phyloP scores from a whole-genome alignment of 2,329 filamentous ascomycete species.

The Penicillium sp. region DNA sequence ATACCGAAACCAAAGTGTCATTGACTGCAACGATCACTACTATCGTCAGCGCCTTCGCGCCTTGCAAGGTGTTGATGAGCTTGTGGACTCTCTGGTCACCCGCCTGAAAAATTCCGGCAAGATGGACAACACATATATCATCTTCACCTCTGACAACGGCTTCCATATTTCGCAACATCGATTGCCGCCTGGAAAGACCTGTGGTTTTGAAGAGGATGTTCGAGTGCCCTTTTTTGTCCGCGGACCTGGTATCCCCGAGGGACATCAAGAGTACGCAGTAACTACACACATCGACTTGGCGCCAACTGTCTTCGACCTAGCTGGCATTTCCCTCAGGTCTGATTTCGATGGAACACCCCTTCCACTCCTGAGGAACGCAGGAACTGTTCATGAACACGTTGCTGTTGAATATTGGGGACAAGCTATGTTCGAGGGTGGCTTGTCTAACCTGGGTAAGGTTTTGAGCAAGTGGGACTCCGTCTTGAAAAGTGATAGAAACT shows the following conservation, averaged over 20 bases:
- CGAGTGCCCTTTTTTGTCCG: slow-evolving; percentile 59
- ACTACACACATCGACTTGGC: slow-evolving; percentile 64
- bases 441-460: too few species aligned
- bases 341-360: too few species aligned
- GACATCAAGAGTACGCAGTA: slow-evolving; percentile 45
- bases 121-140: slow-evolving; percentile 9
- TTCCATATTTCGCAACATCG: slow-evolving; percentile 61
- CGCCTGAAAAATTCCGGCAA: background rate
- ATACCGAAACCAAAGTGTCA: background rate
- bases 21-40: slow-evolving; percentile 6
- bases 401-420: slow-evolving; percentile 58
- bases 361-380: too few species aligned
- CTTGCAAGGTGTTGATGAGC: slow-evolving; percentile 12
- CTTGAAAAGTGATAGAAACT: too few species aligned
- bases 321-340: too few species aligned
- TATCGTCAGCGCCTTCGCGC: slow-evolving; percentile 7
- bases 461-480: too few species aligned
- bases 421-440: slow-evolving; percentile 24
- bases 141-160: slow-evolving; percentile 61
- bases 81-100: slow-evolving; percentile 2
- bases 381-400: slow-evolving; percentile 50
- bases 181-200: slow-evolving; percentile 57
- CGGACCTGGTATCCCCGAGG: slow-evolving; percentile 54
- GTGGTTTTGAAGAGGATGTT: slow-evolving; percentile 59
- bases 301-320: slow-evolving; percentile 50